Percentiles rank a stretch among this genome's conserved stretches.
Evolutionary conservation across 2,329 filamentous ascomycete species (phyloP).

Genomic region (Chrysosporium queenslandicum): DNA sequence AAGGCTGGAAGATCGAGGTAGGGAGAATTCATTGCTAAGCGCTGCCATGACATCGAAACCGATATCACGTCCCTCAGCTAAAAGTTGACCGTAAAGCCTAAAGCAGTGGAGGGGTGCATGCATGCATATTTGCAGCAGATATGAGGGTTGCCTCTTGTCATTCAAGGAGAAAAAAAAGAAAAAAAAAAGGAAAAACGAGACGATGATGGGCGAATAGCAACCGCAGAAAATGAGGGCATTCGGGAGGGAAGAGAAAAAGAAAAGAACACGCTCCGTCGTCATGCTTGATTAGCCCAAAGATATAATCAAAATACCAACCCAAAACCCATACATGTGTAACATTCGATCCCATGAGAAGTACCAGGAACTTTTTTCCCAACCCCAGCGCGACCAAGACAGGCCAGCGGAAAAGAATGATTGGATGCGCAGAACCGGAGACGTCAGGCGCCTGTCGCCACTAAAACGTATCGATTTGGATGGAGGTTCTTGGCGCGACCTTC

Average conservation of each 20-base stretch:
- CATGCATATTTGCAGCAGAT: too few relatives aligned
- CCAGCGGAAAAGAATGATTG: conserved; percentile 4
- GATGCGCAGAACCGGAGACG: conserved; percentile 6
- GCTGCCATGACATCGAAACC: background rate
- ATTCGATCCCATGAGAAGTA: background rate
- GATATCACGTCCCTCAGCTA: background rate
- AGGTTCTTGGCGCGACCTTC: conserved; percentile 10
- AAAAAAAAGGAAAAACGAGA: background rate
- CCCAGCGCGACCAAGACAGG: background rate
- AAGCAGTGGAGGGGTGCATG: conserved; percentile 3
- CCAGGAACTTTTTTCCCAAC: conserved; percentile 1
- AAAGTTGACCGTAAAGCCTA: background rate
- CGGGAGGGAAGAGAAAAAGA: background rate
- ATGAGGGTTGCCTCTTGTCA: background rate
- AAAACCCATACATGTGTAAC: conserved; percentile 7
- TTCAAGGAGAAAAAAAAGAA: too few relatives aligned
- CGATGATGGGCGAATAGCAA: background rate
- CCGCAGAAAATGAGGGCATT: background rate
- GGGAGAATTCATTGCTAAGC: background rate
- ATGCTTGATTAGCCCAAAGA: background rate
- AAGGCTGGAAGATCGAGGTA: background rate
- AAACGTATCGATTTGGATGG: background rate
- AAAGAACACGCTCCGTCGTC: background rate
- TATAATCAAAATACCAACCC: conserved; percentile 1
- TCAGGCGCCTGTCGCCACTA: conserved; percentile 4